A percentile compares a stretch with the other conserved stretches of the same genome.
phyloP scores from a whole-genome alignment of 1,139 yeast species.

The Suzukiozyma palmioleophila region DNA sequence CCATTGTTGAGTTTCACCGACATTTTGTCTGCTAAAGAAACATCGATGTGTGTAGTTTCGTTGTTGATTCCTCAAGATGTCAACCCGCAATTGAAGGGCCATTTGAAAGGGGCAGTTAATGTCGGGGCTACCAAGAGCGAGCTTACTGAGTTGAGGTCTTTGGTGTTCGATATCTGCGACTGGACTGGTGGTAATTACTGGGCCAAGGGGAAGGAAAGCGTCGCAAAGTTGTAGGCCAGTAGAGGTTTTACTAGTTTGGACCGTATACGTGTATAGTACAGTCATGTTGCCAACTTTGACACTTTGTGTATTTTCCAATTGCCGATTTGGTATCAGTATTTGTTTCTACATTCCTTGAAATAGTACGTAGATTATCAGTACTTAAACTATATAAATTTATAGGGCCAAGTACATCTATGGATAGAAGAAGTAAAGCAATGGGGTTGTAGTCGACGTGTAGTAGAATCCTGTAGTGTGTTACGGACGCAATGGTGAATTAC shows the following conservation, averaged over 20 bases:
- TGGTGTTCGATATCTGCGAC: constrained; percentile 63
- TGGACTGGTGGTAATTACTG: constrained; percentile 65
- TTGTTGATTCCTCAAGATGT: constrained; percentile 89
- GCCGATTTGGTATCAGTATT: no score
- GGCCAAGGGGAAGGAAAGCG: constrained; percentile 54
- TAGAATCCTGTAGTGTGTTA: no score
- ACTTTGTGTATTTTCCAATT: no score
- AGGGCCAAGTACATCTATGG: no score
- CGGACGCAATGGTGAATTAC: no score
- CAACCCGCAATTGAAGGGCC: constrained; percentile 92
- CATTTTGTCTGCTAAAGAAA: constrained; percentile 61
- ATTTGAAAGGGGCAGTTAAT: constrained; percentile 77
- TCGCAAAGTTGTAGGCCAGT: constrained; percentile 48
- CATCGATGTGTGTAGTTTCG: constrained; percentile 74
- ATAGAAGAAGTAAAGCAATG: no score
- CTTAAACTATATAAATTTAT: no score
- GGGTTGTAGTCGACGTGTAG: no score
- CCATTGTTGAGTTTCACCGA: constrained; percentile 69
- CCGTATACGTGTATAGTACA: no score
- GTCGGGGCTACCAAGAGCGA: constrained; percentile 70
- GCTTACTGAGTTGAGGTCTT: constrained; percentile 51
- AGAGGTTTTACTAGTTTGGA: not conserved
- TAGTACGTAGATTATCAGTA: no score
- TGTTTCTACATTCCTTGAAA: no score
- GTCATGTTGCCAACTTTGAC: no score